These are phyloP conservation scores for Fusarium armeniacum DNA, from an alignment of 2,329 filamentous ascomycete species.

Conservation along the genomic window DNA sequence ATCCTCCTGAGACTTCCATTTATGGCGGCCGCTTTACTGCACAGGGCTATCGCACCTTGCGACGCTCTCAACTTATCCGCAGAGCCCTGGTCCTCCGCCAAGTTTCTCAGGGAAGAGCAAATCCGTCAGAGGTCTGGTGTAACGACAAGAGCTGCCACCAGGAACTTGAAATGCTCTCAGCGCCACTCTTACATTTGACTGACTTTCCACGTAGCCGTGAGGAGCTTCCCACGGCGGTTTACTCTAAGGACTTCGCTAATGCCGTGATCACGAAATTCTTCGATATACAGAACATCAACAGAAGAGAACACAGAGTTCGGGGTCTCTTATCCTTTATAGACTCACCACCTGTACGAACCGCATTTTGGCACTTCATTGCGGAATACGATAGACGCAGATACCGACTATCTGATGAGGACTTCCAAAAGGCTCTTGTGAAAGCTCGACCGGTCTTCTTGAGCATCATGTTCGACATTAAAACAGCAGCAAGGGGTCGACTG, in stretches of 20 bases:
- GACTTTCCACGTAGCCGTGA: constrained; percentile 21
- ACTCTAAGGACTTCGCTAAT: constrained; percentile 41
- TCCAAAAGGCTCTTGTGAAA: constrained; percentile 24
- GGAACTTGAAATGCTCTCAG: constrained; percentile 24
- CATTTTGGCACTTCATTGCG: constrained; percentile 41
- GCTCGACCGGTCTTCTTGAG: constrained; percentile 29
- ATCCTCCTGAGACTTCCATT: background rate
- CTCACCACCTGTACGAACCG: constrained; percentile 47
- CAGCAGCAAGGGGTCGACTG: background rate
- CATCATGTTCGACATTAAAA: constrained; percentile 41
- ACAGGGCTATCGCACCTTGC: constrained; percentile 21
- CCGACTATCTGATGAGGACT: constrained; percentile 1
- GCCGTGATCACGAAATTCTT: constrained; percentile 33
- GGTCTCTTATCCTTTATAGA: constrained; percentile 45
- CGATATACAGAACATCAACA: constrained; percentile 4
- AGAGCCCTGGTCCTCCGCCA: constrained; percentile 38
- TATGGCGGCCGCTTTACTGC: background rate
- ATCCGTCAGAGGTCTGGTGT: constrained; percentile 37
- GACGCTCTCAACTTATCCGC: constrained; percentile 31
- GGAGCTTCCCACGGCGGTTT: constrained; percentile 24
- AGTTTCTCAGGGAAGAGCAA: constrained; percentile 40
- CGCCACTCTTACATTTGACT: constrained; percentile 17
- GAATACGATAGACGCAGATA: constrained; percentile 3
- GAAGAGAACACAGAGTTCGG: constrained; percentile 27
- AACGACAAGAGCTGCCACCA: constrained; percentile 29